These are phyloP conservation scores for Coffea humblotiana DNA, from an alignment of 305 asterid genomes.

Conservation along the genomic window DNA sequence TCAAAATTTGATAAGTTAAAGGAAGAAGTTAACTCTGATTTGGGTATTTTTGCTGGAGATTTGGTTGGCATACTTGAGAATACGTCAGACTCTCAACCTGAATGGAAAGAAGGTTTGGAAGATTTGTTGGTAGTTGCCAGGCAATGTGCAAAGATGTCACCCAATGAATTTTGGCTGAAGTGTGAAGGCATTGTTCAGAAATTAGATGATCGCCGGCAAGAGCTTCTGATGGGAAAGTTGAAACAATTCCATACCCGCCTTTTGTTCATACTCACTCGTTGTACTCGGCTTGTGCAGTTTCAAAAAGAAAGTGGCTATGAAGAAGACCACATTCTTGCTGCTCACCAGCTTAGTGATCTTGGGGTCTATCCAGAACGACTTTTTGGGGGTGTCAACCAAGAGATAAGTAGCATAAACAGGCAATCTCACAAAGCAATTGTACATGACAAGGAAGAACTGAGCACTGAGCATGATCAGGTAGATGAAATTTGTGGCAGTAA, in stretches of 20 bases:
- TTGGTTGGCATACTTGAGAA: slow-evolving; percentile 79
- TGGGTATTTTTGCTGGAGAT: slow-evolving; percentile 90
- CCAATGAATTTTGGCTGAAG: slow-evolving; percentile 82
- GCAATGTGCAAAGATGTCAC: slow-evolving; percentile 80
- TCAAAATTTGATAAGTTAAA: slow-evolving; percentile 80
- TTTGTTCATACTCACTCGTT: slow-evolving; percentile 87
- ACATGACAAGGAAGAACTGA: slow-evolving; percentile 35
- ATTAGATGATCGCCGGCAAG: slow-evolving; percentile 96
- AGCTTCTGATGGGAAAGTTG: slow-evolving; percentile 68
- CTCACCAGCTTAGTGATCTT: slow-evolving; percentile 85
- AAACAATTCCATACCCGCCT: slow-evolving; percentile 92
- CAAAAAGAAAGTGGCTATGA: slow-evolving; percentile 92
- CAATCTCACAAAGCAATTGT: slow-evolving; percentile 38
- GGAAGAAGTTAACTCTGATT: slow-evolving; percentile 85
- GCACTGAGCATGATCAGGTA: slow-evolving; percentile 41
- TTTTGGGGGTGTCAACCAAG: too few species aligned
- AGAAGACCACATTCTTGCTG: slow-evolving; percentile 62
- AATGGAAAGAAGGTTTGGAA: slow-evolving; percentile 70
- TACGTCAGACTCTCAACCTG: slow-evolving; percentile 66
- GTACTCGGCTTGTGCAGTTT: slow-evolving; percentile 94
- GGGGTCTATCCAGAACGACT: slow-evolving; percentile 73
- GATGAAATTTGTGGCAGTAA: slow-evolving; percentile 34
- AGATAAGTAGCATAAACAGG: slow-evolving; percentile 28
- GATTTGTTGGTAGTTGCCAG: slow-evolving; percentile 82
- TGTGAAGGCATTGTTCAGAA: slow-evolving; percentile 92